Base-by-base conservation (phyloP, 345 rosid genomes). In the Acer saccharum region DNA sequence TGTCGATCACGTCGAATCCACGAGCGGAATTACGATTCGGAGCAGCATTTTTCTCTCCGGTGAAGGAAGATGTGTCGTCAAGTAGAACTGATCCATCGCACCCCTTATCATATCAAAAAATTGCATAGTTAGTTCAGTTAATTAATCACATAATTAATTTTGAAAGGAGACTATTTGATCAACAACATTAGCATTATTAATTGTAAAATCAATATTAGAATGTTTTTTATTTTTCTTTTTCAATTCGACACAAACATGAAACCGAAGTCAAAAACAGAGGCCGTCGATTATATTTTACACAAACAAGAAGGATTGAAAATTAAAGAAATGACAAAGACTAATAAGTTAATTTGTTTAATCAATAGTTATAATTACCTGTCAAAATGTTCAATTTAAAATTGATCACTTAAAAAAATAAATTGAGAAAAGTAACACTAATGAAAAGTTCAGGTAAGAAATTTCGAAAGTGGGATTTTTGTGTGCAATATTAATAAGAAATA, bases 81-180 rank as follows among this genome's bases (percentile, higher is more conserved):
- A 94, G 86, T 71, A 94, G 84, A 83, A 93, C 20, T 3, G 98
- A 94, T 58, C 94, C 98, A 52, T 94, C 98, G 7, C 98, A 94
- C 69, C 98, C 97, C 97, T 90, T 3, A 48, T 62, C 44, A 39
- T 18, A 12, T 41, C 7, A 41, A 41, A 41, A 41, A 41, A 41
- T 41, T 5, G 32, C 32, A 29, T 29, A 29, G 32, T 29, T 29
- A 2, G 32, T 29, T 2, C 2, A 29, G 32, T 29, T 29, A 29
- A 29, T 29, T 29, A 29, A 29, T 29, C 6, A 14, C 6, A 52
- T 14, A 52, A 52, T 52, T 52, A 14, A 14, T 1, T 57, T 32
- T 29, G n/a, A 68, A 68, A 29, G 12, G 27, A 43, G 69, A 18
- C 71, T n/a, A 2, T 23, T 73, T 73, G 57, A 43, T 61, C 41